Evolutionary conservation across 202 grass and related monocot genomes (phyloP), one percentile per base, ranked within the genome.

Genomic region (Carex arenaria): DNA sequence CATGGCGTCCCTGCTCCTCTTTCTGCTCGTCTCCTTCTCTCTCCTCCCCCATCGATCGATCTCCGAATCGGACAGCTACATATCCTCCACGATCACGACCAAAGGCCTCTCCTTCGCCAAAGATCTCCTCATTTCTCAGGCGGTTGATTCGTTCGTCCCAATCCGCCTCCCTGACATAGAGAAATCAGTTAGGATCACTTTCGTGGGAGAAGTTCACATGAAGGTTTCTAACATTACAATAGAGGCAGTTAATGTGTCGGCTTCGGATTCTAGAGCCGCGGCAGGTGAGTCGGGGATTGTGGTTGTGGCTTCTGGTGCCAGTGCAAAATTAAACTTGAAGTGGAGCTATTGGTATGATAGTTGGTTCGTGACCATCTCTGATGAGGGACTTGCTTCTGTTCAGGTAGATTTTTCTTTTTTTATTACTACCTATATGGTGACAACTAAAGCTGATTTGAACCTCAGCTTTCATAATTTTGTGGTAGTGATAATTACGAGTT

Each of bases 51-150:
- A 54, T 15, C 34, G 53, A 4, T 61, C 82, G 22, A 52, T 36
- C 15, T 55, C 88, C 20, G 22, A 79, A 14, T 67, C 68, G 42
- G 57, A 40, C 40, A 61, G 73, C 26, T 93, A 90, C 83, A 88
- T 97, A 81, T 94, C 92, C 51, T 84, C 78, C 30, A 69, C 83
- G 28, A 82, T 97, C 83, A 94, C 94, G 18, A 90, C 93, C 76
- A 84, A 91, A 3, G 94, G 94, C 45, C 90, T 97, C 45, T 74
- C 85, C 78, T 97, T 94, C 67, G 92, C 83, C 65, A 97, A 97
- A 84, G 85, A 94, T 67, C 86, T 97, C 43, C 67, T 97, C 12
- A 83, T 97, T 53, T 84, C 87, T 74, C 85, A 83, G 72, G 91
- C 82, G 75, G 78, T 79, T 4, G 77, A 89, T 14, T 80, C 90